Conservation (phyloP, 805 yeast genomes). For the Scheffersomyces amazonensis region DNA sequence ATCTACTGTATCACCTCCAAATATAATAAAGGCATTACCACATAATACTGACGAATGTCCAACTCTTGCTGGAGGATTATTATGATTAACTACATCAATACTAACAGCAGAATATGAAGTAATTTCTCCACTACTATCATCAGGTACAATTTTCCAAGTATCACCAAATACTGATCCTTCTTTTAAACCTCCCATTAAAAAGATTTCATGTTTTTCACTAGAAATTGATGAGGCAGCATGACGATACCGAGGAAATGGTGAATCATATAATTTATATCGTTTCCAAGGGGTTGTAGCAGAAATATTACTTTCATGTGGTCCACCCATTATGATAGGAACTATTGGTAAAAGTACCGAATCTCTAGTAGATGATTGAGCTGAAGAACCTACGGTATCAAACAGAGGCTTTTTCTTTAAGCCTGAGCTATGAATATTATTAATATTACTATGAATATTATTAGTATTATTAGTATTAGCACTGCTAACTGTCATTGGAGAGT, state of each 20-base stretch:
- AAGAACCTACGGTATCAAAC: neutral
- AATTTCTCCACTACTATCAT: constrained; percentile 15
- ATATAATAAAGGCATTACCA: constrained; percentile 92
- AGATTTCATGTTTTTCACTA: constrained; percentile 77
- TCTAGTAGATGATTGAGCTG: too few relatives aligned
- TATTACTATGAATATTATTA: too few relatives aligned
- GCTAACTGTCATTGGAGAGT: neutral
- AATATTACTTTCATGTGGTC: neutral
- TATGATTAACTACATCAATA: constrained; percentile 55
- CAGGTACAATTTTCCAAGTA: constrained; percentile 81
- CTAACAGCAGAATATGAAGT: constrained; percentile 27
- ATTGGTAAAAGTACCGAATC: too few relatives aligned
- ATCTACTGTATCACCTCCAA: constrained; percentile 94
- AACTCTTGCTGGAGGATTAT: constrained; percentile 92
- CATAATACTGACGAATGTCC: constrained; percentile 91
- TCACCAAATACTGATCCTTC: constrained; percentile 93
- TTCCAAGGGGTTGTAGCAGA: constrained; percentile 57
- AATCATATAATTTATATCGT: constrained; percentile 57
- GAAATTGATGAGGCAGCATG: constrained; percentile 81
- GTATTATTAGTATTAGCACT: neutral
- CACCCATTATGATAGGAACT: too few relatives aligned
- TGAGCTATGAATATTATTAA: too few relatives aligned
- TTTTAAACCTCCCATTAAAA: constrained; percentile 92
- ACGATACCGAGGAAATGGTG: constrained; percentile 94
- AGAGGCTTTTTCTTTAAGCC: neutral